A percentile compares a stretch with the other conserved stretches of the same genome.
Evolutionary conservation across 805 yeast species (phyloP).

Genomic region (Lipomyces kockii): DNA sequence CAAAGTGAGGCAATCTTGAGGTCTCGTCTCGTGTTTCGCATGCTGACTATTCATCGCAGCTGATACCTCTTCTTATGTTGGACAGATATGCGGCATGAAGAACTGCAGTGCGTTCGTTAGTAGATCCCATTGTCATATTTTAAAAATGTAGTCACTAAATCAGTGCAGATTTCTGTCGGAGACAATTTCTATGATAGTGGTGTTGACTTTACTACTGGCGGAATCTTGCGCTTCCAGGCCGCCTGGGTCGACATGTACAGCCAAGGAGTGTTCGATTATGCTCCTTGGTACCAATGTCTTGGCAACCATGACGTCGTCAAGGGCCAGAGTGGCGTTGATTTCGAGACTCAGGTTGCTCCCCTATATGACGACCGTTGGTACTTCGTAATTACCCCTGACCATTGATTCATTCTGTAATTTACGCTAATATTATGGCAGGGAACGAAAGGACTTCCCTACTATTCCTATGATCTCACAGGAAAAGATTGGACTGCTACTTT

Average conservation of each 20-base stretch:
- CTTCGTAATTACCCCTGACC: neutral
- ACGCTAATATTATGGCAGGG: neutral
- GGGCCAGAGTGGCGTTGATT: constrained; percentile 6
- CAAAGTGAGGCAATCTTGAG: neutral
- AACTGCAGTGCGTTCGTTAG: too few species aligned
- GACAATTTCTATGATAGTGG: constrained; percentile 5
- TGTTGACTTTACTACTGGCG: constrained; percentile 1
- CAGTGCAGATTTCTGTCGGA: constrained; percentile 1
- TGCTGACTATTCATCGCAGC: too few species aligned
- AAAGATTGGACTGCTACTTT: constrained; percentile 4
- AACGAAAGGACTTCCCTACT: neutral
- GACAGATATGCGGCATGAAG: too few species aligned
- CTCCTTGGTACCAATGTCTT: constrained; percentile 6
- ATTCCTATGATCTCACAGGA: neutral
- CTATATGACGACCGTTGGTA: constrained; percentile 7
- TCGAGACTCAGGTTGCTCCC: neutral
- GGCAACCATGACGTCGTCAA: constrained; percentile 7
- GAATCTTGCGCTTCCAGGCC: neutral
- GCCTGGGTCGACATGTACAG: constrained; percentile 8
- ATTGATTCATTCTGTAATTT: too few species aligned
- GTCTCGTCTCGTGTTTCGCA: too few species aligned
- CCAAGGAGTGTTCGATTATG: neutral
- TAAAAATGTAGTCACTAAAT: neutral
- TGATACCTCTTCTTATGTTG: too few species aligned
- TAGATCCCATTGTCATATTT: too few species aligned